Evolutionary conservation across 768 basidiomycete species (phyloP).

Genomic region (Lentinus brumalis): DNA sequence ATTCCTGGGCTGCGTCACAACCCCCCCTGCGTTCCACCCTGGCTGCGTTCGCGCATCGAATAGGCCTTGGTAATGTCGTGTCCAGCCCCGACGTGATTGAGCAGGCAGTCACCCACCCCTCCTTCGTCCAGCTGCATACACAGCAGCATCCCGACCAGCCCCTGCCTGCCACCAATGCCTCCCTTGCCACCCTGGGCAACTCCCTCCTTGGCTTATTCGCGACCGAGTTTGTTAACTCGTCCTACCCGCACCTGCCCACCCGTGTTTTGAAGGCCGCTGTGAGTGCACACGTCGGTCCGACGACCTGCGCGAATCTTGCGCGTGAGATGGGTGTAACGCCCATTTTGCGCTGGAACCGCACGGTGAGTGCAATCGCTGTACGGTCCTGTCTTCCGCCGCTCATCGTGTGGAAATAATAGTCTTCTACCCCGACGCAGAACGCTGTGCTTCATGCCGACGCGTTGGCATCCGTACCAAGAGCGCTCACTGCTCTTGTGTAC

Average conservation of each 20-base stretch:
- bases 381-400: background rate
- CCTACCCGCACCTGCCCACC: slow-evolving; percentile 90
- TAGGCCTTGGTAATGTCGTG: slow-evolving; percentile 67
- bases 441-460: slow-evolving; percentile 81
- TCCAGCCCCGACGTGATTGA: slow-evolving; percentile 55
- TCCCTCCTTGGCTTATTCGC: slow-evolving; percentile 89
- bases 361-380: slow-evolving; percentile 46
- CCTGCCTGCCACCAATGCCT: slow-evolving; percentile 66
- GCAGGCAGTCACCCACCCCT: slow-evolving; percentile 81
- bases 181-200: slow-evolving; percentile 80
- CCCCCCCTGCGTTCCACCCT: slow-evolving; percentile 73
- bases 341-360: slow-evolving; percentile 80
- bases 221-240: slow-evolving; percentile 75
- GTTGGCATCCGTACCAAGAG: slow-evolving; percentile 82
- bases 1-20: slow-evolving; percentile 70
- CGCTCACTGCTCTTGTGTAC: slow-evolving; percentile 87
- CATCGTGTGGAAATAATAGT: slow-evolving; percentile 29
- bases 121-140: slow-evolving; percentile 57
- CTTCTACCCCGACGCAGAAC: slow-evolving; percentile 47
- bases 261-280: slow-evolving; percentile 90
- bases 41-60: slow-evolving; percentile 73
- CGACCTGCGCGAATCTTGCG: slow-evolving; percentile 82
- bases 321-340: slow-evolving; percentile 80
- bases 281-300: slow-evolving; percentile 88
- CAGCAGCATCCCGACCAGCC: slow-evolving; percentile 59